Evolutionary conservation across 1,139 yeast species (phyloP), one percentile per base, ranked within the genome.

Genomic region (Kazachstania sp.): DNA sequence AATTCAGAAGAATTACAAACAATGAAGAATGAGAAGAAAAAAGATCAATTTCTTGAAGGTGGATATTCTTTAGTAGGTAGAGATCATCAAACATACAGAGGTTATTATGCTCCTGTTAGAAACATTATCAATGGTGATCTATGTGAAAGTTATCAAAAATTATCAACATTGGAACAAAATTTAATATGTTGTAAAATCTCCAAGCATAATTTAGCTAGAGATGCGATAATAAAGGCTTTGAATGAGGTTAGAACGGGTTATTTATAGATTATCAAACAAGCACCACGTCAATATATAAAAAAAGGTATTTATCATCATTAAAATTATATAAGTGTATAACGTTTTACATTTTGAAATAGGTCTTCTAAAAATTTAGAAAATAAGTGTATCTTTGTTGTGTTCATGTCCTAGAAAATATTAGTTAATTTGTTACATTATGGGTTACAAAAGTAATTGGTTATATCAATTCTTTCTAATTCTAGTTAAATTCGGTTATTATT

Each of bases 121-220:
- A 75, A 79, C 47, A 81, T 86, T 2, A 73, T 92, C 40, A 97
- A 92, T 65, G 98, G 98, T 11, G 97, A 92, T 63, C 69, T 86
- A 29, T 71, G 92, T 45, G 97, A 87, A 57, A 45, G 48, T 13
- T 61, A 53, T 39, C 36, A 55, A 20, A 40, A 37, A 6, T 41
- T 59, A 16, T 45, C 53, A 2, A 39, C 49, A 1, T 39, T 51
- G 20, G 64, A 60, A 42, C 61, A 60, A 44, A 43, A 47, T 6
- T 39, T 51, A 15, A 45, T 62, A 12, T 53, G 54, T 32, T 48
- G 52, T 13, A 46, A 51, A 3, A 37, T 54, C 3, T 18, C 41
- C 6, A 39, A 37, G 6, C 16, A 18, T n/a, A 47, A 51, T 8
- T 23, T 44, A 4, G 36, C 48, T 8, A 45, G 48, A 7, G 47